Evolutionary conservation across 2,329 filamentous ascomycete species (phyloP).

Genomic region (Diaporthe sp.): DNA sequence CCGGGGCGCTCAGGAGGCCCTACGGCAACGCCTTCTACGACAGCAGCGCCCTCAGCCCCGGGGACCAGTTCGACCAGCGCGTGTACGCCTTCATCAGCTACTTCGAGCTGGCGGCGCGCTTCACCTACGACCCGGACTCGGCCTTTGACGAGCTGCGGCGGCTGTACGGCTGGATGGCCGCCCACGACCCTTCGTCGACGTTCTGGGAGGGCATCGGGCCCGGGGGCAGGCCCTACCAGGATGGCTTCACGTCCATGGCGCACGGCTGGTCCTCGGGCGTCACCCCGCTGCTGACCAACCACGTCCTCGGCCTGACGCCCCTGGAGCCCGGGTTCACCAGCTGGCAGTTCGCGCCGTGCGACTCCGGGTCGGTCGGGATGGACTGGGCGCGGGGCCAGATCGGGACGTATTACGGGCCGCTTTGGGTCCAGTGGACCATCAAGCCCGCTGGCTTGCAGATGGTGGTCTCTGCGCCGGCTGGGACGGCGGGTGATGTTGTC

Average conservation of each 20-base stretch:
- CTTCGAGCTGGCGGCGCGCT: constrained; percentile 66
- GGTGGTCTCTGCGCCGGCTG: constrained; percentile 44
- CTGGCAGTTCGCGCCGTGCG: constrained; percentile 57
- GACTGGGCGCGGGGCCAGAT: constrained; percentile 61
- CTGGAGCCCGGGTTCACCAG: constrained; percentile 58
- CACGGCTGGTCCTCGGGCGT: constrained; percentile 68
- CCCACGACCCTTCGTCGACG: constrained; percentile 61
- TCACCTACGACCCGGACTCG: constrained; percentile 49
- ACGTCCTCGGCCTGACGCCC: constrained; percentile 63
- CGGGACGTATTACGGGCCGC: constrained; percentile 52
- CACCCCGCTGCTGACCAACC: constrained; percentile 60
- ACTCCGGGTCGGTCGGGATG: constrained; percentile 48
- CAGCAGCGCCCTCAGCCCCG: constrained; percentile 53
- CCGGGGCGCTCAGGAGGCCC: constrained; percentile 50
- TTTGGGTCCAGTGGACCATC: constrained; percentile 56
- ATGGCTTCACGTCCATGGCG: constrained; percentile 61
- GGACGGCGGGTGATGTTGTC: constrained; percentile 48
- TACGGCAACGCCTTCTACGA: constrained; percentile 69
- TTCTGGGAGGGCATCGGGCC: constrained; percentile 66
- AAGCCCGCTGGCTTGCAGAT: background rate
- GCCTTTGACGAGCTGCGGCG: constrained; percentile 62
- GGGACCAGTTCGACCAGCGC: constrained; percentile 55
- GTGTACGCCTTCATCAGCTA: constrained; percentile 68
- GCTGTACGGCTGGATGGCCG: constrained; percentile 65
- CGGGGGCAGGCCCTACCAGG: constrained; percentile 59